Evolutionary conservation across 257 asterid genomes (phyloP).

Genomic region (Lycium ferocissimum): DNA sequence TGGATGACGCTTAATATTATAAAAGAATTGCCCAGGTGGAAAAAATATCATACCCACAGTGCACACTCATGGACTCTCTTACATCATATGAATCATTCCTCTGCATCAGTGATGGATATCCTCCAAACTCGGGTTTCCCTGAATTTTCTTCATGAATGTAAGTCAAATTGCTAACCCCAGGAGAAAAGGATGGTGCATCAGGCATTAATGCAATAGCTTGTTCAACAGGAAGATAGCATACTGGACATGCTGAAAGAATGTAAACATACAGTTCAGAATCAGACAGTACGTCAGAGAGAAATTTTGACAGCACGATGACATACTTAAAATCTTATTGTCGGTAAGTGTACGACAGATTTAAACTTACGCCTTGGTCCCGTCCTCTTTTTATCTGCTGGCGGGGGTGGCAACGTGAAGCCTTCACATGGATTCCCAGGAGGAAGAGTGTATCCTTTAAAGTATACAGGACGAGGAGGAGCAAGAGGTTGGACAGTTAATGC

Average conservation of each 20-base stretch:
- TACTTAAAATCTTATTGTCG: background rate
- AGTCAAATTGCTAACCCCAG: constrained; percentile 56
- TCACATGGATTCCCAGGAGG: constrained; percentile 97
- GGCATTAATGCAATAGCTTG: constrained; percentile 65
- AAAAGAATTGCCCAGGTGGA: background rate
- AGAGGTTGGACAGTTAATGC: constrained; percentile 33
- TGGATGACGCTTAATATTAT: constrained; percentile 6
- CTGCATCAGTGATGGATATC: constrained; percentile 72
- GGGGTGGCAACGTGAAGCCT: constrained; percentile 86
- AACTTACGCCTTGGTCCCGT: constrained; percentile 94
- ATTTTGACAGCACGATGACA: background rate
- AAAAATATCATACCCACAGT: constrained; percentile 79
- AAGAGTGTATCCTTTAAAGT: constrained; percentile 80
- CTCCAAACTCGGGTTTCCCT: constrained; percentile 67
- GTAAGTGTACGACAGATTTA: background rate
- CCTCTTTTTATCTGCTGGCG: constrained; percentile 90
- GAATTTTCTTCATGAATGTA: constrained; percentile 62
- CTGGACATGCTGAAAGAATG: constrained; percentile 72
- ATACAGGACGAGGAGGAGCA: constrained; percentile 49
- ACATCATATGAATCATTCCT: constrained; percentile 78
- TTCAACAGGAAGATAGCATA: constrained; percentile 75
- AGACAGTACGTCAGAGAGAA: background rate
- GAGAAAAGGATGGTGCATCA: constrained; percentile 63
- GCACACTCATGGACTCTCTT: constrained; percentile 81
- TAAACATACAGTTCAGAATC: background rate